Base-by-base conservation (phyloP, 2,329 filamentous ascomycete genomes). In the Botryosphaeria agaves region DNA sequence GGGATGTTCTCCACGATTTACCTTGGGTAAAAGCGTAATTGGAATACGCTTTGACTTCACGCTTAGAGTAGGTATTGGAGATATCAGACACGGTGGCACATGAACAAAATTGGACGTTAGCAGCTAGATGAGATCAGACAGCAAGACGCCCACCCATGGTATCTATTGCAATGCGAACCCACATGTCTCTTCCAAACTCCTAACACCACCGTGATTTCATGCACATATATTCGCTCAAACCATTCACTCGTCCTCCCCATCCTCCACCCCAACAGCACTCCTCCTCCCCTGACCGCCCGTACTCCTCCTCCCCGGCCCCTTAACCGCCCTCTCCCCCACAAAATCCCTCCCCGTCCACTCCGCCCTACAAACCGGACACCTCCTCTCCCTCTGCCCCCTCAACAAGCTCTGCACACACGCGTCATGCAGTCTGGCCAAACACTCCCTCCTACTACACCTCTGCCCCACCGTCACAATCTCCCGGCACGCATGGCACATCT, bases 401-500 rank as follows among this genome's bases (percentile, higher is more conserved):
- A 83, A 92, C 49, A 77, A 83, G 17, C 70, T 72, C 8, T 71
- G 66, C 33, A 72, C 64, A 49, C 84, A 94, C 30, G 75, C 71
- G 38, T 84, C 69, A 49, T 94, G 85, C 11, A 93, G 52, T 7
- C 85, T 64, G 7, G 73, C 64, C 18, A 55, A 59, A 49, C 85
- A 94, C 14, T 72, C 64, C 21, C 66, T 55, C 36, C 78, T 66
- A 2, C 63, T 52, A 53, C 85, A 93, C 32, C 85, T 68, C 61
- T 84, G 69, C 1, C 85, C 84, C 38, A 78, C 59, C 1, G 87
- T 98, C 24, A 95, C 71, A 37, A 95, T 77, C 39, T 93, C 84
- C 51, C 73, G 79, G 53, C 89, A 98, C 0, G 81, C 84, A 45
- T 78, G 70, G 49, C 89, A 98, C 38, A 75, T 72, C 56, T 89